A percentile compares a stretch with the other conserved stretches of the same genome.
phyloP scores from a whole-genome alignment of 2,329 filamentous ascomycete genomes.

The Beauveria sp. region DNA sequence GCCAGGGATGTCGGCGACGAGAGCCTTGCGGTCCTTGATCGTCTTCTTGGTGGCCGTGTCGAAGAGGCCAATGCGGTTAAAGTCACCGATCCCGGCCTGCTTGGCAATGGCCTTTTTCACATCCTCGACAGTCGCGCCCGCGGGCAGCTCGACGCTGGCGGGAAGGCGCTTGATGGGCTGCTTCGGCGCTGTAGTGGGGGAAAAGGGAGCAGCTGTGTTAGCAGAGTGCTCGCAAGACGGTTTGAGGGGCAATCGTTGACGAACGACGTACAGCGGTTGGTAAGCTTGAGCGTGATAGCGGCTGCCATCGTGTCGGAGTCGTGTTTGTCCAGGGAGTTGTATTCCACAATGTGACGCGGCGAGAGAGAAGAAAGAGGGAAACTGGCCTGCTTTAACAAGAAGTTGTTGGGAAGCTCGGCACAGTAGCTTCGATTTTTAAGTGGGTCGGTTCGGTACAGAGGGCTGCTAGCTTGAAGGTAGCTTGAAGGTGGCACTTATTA shows the following conservation, averaged over 20 bases:
- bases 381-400: neutral
- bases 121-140: constrained; percentile 50
- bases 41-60: constrained; percentile 54
- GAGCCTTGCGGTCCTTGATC: constrained; percentile 52
- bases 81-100: constrained; percentile 42
- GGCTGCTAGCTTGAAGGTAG: neutral
- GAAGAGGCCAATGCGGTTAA: constrained; percentile 55
- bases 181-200: constrained; percentile 31
- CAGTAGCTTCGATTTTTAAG: constrained; percentile 1
- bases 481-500: neutral
- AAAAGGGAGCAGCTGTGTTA: neutral
- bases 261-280: constrained; percentile 29
- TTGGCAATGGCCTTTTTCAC: constrained; percentile 49
- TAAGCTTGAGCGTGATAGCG: constrained; percentile 33
- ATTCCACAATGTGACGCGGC: neutral
- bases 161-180: constrained; percentile 49
- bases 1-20: constrained; percentile 39
- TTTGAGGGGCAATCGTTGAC: neutral
- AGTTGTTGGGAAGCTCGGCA: constrained; percentile 10
- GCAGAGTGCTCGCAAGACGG: neutral
- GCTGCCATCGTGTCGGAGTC: constrained; percentile 21
- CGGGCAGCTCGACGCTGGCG: constrained; percentile 37
- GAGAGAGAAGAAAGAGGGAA: neutral
- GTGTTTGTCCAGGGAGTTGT: neutral
- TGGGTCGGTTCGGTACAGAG: neutral